Evolutionary conservation across 208 protist species (phyloP).

Genomic region (Herpetomonas tarakana): DNA sequence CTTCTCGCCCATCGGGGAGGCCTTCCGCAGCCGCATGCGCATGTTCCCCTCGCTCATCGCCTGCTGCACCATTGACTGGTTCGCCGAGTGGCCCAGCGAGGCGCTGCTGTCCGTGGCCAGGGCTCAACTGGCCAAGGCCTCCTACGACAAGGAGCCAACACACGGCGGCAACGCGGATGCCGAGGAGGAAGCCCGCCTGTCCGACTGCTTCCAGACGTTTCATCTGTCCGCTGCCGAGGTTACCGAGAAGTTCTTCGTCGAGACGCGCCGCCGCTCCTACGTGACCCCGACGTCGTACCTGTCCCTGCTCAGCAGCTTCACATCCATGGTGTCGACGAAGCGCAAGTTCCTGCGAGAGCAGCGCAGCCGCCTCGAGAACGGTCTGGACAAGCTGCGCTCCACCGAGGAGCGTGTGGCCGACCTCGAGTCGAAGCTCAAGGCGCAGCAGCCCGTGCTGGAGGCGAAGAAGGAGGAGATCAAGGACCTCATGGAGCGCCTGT

Average conservation of each 20-base stretch:
- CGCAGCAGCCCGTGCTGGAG: constrained; percentile 94
- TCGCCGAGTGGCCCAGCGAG: constrained; percentile 95
- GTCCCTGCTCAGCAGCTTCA: constrained; percentile 92
- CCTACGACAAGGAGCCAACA: constrained; percentile 1
- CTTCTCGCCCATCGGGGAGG: constrained; percentile 96
- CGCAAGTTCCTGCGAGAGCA: constrained; percentile 76
- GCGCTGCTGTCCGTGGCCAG: constrained; percentile 93
- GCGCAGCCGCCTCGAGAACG: constrained; percentile 90
- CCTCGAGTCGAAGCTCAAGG: constrained; percentile 92
- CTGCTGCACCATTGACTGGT: constrained; percentile 99
- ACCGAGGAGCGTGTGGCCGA: constrained; percentile 93
- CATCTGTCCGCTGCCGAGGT: constrained; percentile 88
- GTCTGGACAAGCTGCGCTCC: constrained; percentile 93
- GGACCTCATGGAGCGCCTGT: constrained; percentile 91
- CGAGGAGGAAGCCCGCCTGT: constrained; percentile 31
- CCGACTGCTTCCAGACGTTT: constrained; percentile 90
- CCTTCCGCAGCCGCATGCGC: constrained; percentile 94
- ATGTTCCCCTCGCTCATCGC: constrained; percentile 98
- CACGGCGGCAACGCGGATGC: constrained; percentile 6
- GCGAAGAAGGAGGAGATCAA: constrained; percentile 92
- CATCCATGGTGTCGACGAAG: constrained; percentile 81
- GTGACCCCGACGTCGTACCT: constrained; percentile 98
- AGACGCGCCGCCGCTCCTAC: constrained; percentile 94
- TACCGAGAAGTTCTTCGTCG: constrained; percentile 89
- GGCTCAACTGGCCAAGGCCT: constrained; percentile 48